Percentiles rank a stretch among this genome's conserved stretches.
These are phyloP conservation scores for Auricularia heimuer DNA, from an alignment of 768 basidiomycete genomes.

Conservation along the genomic window DNA sequence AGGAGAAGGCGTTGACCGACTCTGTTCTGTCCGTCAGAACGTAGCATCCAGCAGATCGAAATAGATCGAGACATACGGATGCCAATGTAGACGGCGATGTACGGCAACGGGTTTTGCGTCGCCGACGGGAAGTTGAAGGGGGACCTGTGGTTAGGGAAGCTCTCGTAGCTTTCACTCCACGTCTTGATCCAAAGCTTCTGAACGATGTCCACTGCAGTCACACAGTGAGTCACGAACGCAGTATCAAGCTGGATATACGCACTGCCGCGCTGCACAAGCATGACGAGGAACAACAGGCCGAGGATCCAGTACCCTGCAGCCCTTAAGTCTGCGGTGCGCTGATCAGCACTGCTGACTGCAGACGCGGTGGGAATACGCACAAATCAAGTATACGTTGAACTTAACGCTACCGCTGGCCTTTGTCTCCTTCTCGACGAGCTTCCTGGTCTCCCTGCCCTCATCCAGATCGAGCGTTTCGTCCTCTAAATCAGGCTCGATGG, in stretches of 20 bases:
- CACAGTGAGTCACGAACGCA: background rate
- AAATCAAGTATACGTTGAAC: background rate
- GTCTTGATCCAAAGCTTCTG: background rate
- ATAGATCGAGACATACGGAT: background rate
- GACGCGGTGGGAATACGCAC: no score
- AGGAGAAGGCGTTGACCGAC: background rate
- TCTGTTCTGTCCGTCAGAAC: background rate
- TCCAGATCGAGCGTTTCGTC: background rate
- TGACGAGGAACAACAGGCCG: background rate
- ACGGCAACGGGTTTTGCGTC: background rate
- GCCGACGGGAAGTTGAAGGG: background rate
- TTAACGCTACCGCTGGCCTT: background rate
- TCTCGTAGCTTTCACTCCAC: constrained; percentile 1
- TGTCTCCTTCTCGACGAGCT: background rate
- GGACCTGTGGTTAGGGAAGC: background rate
- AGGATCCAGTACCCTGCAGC: background rate
- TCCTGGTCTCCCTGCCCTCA: background rate
- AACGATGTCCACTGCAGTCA: background rate
- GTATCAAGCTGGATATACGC: background rate
- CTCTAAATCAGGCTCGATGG: background rate
- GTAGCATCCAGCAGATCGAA: background rate
- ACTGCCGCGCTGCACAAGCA: background rate
- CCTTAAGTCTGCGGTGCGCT: background rate
- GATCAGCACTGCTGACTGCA: no score
- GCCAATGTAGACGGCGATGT: background rate